Conservation (phyloP, 1,284 basidiomycete genomes). For the Cystobasidium sp. region DNA sequence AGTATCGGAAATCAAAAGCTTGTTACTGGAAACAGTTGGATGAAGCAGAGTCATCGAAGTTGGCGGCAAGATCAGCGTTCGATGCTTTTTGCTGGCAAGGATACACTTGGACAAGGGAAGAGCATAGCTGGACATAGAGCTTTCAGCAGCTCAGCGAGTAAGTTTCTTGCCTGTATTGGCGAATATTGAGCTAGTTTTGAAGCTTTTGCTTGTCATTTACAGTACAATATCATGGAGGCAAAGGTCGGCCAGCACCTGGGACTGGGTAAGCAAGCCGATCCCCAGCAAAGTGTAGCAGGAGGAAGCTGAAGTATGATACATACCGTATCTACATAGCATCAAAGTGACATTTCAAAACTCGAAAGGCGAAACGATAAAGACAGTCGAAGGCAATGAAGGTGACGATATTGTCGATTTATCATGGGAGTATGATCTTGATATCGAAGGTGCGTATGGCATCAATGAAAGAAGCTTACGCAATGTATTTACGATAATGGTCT, state of each 20-base stretch:
- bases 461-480: too few relatives aligned
- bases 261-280: slow-evolving; percentile 63
- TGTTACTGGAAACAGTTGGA: not conserved
- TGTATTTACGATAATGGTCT: too few relatives aligned
- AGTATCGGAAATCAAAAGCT: not conserved
- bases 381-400: slow-evolving; percentile 88
- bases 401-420: slow-evolving; percentile 90
- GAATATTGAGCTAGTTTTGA: not conserved
- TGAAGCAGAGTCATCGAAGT: slow-evolving; percentile 4
- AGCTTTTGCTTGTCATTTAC: not conserved
- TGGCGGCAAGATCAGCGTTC: slow-evolving; percentile 21
- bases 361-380: slow-evolving; percentile 80
- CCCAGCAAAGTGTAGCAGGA: not conserved
- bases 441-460: slow-evolving; percentile 92
- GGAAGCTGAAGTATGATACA: slow-evolving; percentile 5
- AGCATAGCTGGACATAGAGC: slow-evolving; percentile 11
- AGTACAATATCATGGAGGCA: slow-evolving; percentile 59
- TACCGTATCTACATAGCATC: slow-evolving; percentile 18
- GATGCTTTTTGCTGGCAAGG: not conserved
- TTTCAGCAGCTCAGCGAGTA: slow-evolving; percentile 25
- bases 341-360: slow-evolving; percentile 78
- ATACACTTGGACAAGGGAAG: not conserved
- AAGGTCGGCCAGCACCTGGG: slow-evolving; percentile 65
- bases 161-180: not conserved
- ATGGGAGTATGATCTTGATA: slow-evolving; percentile 93